Percentiles rank a stretch among this genome's conserved stretches.
phyloP scores from a whole-genome alignment of 2,329 filamentous ascomycete genomes.

The Lachnellula cervina region DNA sequence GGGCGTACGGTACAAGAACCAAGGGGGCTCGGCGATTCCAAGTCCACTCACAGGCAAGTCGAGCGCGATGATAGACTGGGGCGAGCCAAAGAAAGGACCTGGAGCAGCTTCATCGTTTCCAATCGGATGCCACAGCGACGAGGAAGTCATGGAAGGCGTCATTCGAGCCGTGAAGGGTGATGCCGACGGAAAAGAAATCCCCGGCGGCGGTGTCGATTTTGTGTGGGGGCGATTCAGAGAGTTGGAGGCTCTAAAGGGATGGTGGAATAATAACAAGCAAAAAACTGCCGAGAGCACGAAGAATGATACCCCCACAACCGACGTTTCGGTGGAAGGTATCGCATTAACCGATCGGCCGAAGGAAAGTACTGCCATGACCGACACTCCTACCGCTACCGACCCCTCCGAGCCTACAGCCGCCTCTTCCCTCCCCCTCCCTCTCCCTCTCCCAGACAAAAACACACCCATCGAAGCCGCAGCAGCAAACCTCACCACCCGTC shows the following conservation, averaged over 20 bases:
- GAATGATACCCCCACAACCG: background rate
- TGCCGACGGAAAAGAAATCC: constrained; percentile 51
- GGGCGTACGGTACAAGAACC: constrained; percentile 57
- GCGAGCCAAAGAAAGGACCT: constrained; percentile 62
- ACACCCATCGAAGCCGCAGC: constrained; percentile 20
- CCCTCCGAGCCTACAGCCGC: background rate
- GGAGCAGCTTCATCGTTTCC: constrained; percentile 52
- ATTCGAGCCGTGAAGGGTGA: constrained; percentile 58
- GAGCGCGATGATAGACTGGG: constrained; percentile 84
- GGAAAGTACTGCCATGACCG: background rate
- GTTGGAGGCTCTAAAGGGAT: constrained; percentile 60
- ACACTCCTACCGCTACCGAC: constrained; percentile 5
- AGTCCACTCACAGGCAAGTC: constrained; percentile 51
- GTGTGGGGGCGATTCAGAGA: constrained; percentile 63
- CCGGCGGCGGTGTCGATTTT: constrained; percentile 59
- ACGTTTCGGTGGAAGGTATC: background rate
- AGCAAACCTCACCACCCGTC: constrained; percentile 35
- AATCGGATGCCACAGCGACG: constrained; percentile 54
- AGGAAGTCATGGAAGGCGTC: constrained; percentile 50
- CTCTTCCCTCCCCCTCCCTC: constrained; percentile 1
- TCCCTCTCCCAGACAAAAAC: constrained; percentile 6
- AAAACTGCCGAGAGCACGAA: constrained; percentile 3
- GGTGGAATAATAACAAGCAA: constrained; percentile 56
- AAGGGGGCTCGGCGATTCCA: constrained; percentile 54
- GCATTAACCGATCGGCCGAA: background rate